A percentile compares a stretch with the other conserved stretches of the same genome.
Evolutionary conservation across 306 rosid species (phyloP).

Genomic region (Quercus alba): DNA sequence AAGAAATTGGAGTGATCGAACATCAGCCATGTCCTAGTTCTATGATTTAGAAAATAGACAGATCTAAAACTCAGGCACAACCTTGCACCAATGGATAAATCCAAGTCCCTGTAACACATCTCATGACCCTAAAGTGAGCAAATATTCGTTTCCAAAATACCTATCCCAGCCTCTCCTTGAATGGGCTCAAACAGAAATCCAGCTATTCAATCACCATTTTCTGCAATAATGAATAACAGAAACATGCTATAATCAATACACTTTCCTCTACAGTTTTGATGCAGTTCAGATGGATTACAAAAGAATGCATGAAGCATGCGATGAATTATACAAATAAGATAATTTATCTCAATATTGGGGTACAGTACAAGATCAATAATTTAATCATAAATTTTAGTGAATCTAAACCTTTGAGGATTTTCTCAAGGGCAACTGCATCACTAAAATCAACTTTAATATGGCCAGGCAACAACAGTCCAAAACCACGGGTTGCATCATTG

Average conservation of each 20-base stretch:
- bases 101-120: background rate
- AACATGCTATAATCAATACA: background rate
- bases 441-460: conserved; percentile 95
- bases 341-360: background rate
- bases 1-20: background rate
- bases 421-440: conserved; percentile 74
- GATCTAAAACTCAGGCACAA: background rate
- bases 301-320: background rate
- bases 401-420: conserved; percentile 62
- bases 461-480: conserved; percentile 88
- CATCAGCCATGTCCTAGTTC: background rate
- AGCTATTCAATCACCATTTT: conserved; percentile 67
- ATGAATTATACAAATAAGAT: background rate
- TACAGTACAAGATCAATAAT: background rate
- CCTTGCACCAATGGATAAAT: background rate
- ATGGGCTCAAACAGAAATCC: conserved; percentile 96
- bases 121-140: background rate
- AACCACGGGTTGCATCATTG: conserved; percentile 86
- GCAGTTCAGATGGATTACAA: background rate
- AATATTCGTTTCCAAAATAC: conserved; percentile 4
- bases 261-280: conserved; percentile 10
- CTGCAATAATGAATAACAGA: conserved; percentile 47
- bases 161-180: conserved; percentile 99
- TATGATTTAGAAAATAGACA: conserved; percentile 9
- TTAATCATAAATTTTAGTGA: background rate